Conservation (phyloP, 352 stramenopile genomes). For the Pythium sp. region DNA sequence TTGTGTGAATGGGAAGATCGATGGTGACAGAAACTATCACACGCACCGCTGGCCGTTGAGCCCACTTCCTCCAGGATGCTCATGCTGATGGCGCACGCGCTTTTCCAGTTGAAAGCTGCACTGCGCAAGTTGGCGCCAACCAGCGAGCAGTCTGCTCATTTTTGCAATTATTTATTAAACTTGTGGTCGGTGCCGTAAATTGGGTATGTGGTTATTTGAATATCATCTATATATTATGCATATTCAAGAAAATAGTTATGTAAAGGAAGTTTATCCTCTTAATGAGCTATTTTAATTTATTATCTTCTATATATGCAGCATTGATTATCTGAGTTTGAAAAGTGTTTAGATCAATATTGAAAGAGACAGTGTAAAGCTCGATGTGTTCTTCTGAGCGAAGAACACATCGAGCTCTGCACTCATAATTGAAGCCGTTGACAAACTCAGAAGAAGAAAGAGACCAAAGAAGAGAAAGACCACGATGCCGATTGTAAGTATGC, state of each 20-base stretch:
- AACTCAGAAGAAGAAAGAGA: slow-evolving; percentile 6
- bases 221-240: background rate
- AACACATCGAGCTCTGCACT: background rate
- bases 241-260: background rate
- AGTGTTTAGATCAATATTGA: background rate
- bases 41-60: slow-evolving; percentile 25
- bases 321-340: background rate
- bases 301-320: background rate
- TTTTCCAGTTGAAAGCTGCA: background rate
- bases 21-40: background rate
- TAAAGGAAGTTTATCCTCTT: background rate
- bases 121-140: slow-evolving; percentile 10
- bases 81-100: slow-evolving; percentile 12
- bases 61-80: slow-evolving; percentile 31
- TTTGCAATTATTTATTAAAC: background rate
- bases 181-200: background rate
- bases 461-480: background rate
- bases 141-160: background rate
- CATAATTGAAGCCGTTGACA: slow-evolving; percentile 3
- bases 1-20: background rate
- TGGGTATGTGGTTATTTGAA: background rate
- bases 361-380: background rate
- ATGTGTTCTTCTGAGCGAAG: too few species aligned
- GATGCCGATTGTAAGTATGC: slow-evolving; percentile 20
- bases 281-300: background rate